Evolutionary conservation across 495 filamentous ascomycete genomes (phyloP).

Genomic region (Aspergillus cavernicola): DNA sequence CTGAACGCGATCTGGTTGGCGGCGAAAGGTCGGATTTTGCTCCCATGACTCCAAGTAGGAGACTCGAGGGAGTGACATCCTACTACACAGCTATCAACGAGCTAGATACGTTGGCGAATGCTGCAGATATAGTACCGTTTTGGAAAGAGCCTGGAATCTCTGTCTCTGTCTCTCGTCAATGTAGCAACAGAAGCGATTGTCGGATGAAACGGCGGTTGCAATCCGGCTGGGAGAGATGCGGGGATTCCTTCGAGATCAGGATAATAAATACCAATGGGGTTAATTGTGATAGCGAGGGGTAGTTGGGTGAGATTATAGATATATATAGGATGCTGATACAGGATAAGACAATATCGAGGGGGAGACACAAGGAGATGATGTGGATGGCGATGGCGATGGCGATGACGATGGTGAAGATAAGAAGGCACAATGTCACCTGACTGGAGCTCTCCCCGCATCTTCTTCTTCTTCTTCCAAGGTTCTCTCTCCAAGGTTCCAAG

Average conservation of each 20-base stretch:
- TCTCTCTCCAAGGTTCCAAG: neutral
- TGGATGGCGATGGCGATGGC: neutral
- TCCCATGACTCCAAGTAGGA: conserved; percentile 43
- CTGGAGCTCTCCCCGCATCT: conserved; percentile 16
- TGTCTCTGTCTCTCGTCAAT: neutral
- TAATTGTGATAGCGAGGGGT: no score
- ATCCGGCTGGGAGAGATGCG: neutral
- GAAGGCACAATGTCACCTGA: conserved; percentile 13
- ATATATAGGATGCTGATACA: neutral
- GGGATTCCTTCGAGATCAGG: neutral
- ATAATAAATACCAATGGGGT: no score
- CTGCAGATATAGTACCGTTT: neutral
- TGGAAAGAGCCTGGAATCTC: neutral
- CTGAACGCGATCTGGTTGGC: conserved; percentile 16
- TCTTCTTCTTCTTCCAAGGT: neutral
- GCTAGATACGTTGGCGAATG: neutral
- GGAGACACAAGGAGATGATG: neutral
- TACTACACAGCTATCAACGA: neutral
- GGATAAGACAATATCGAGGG: neutral
- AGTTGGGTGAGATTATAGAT: no score
- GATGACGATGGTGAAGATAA: conserved; percentile 4
- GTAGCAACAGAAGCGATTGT: neutral
- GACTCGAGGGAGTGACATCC: conserved; percentile 24
- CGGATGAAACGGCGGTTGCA: neutral
- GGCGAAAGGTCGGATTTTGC: conserved; percentile 33